These are phyloP conservation scores for Saturnispora dispora DNA, from an alignment of 805 yeast genomes.

Conservation along the genomic window DNA sequence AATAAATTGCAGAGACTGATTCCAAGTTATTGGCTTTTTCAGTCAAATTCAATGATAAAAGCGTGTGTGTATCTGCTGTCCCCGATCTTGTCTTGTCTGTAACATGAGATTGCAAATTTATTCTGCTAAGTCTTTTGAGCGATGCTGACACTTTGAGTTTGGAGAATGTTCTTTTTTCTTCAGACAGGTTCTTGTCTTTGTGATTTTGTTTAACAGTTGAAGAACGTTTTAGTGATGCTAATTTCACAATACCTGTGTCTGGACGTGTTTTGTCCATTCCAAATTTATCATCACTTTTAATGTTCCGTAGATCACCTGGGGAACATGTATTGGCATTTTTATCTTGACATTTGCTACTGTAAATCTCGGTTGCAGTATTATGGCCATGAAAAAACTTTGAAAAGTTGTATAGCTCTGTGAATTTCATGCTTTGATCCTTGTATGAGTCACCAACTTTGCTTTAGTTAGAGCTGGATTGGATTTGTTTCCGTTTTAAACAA, in stretches of 20 bases:
- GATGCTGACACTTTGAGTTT: slow-evolving; percentile 2
- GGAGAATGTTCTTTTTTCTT: neutral
- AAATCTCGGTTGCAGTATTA: neutral
- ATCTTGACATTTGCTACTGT: neutral
- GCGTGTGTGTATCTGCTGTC: neutral
- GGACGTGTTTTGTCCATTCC: neutral
- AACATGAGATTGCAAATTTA: neutral
- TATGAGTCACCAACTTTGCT: neutral
- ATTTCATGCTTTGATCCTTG: neutral
- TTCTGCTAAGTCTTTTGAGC: neutral
- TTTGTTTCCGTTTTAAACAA: neutral
- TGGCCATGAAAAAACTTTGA: neutral
- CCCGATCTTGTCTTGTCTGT: neutral
- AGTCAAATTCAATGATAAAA: neutral
- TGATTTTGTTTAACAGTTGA: neutral
- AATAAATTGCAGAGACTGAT: neutral
- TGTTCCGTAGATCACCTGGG: neutral
- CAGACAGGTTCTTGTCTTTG: neutral
- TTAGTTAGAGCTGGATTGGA: neutral
- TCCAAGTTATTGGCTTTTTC: neutral
- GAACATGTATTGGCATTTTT: neutral
- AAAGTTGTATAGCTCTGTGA: neutral
- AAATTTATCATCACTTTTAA: neutral
- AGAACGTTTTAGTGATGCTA: neutral
- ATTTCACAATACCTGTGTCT: neutral